These are phyloP conservation scores for Cladobotryum protrusum DNA, from an alignment of 2,329 filamentous ascomycete species.

Conservation along the genomic window DNA sequence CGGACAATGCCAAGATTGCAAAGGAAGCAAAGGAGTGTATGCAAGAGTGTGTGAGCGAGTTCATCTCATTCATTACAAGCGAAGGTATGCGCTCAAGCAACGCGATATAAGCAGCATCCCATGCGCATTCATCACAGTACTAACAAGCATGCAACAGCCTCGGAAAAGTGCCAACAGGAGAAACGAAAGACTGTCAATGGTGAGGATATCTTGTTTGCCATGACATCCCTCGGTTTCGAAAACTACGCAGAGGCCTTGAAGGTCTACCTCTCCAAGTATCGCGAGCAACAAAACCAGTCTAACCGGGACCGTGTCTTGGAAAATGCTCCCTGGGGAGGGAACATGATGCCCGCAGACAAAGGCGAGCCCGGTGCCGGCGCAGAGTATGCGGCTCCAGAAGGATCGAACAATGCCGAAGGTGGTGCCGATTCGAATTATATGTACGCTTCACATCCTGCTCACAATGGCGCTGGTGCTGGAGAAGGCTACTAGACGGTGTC, in stretches of 20 bases:
- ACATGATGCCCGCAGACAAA: conserved; percentile 29
- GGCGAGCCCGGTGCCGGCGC: conserved; percentile 23
- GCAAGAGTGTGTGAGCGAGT: conserved; percentile 99
- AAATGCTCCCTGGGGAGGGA: conserved; percentile 24
- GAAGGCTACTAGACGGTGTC: conserved; percentile 43
- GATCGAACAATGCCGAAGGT: conserved; percentile 33
- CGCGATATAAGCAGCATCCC: background rate
- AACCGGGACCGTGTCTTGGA: conserved; percentile 35
- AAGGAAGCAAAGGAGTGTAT: conserved; percentile 99
- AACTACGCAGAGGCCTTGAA: conserved; percentile 98
- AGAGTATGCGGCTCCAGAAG: conserved; percentile 42
- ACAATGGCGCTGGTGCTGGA: conserved; percentile 50
- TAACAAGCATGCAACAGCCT: conserved; percentile 53
- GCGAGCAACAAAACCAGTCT: conserved; percentile 55
- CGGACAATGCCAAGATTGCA: conserved; percentile 97
- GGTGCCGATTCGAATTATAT: conserved; percentile 41
- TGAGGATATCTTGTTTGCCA: conserved; percentile 96
- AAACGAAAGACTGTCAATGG: conserved; percentile 99
- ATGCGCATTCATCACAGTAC: background rate
- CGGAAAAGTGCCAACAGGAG: conserved; percentile 98
- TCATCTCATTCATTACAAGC: conserved; percentile 99
- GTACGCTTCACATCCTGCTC: conserved; percentile 47
- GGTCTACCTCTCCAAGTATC: conserved; percentile 95
- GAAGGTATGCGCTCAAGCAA: conserved; percentile 62
- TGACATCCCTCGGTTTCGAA: conserved; percentile 98